phyloP scores from a whole-genome alignment of 441 rosid species.

The Biscutella auriculata region DNA sequence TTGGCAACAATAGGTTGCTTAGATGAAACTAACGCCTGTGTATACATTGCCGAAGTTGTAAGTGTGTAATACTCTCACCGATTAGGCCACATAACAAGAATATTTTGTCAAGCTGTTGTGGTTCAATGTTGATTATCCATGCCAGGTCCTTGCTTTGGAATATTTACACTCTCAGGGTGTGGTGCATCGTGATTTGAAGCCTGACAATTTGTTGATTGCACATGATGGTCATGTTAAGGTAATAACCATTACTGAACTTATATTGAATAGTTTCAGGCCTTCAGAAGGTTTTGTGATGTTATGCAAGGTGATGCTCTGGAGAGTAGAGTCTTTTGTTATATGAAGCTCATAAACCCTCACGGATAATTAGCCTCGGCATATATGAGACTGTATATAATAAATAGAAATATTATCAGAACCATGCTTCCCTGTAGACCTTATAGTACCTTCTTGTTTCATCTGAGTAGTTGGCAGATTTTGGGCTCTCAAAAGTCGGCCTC shows the following conservation, averaged over 20 bases:
- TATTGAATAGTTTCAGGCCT: not conserved
- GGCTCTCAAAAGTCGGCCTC: slow-evolving; percentile 88
- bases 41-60: slow-evolving; percentile 95
- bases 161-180: slow-evolving; percentile 78
- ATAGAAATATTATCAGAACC: not conserved
- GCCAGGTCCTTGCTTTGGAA: slow-evolving; percentile 89
- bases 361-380: not conserved
- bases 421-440: slow-evolving; percentile 22
- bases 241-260: not conserved
- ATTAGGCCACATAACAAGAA: no score
- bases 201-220: slow-evolving; percentile 94
- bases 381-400: not conserved
- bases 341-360: slow-evolving; percentile 1
- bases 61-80: no score
- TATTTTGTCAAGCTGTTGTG: no score
- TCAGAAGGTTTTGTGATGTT: slow-evolving; percentile 35
- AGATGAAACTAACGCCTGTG: slow-evolving; percentile 77
- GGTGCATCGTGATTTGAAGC: slow-evolving; percentile 99
- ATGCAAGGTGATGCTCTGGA: slow-evolving; percentile 13
- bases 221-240: slow-evolving; percentile 99
- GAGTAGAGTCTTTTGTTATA: not conserved
- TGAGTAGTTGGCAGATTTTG: slow-evolving; percentile 93
- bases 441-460: slow-evolving; percentile 23
- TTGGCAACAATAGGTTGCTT: slow-evolving; percentile 75
- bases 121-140: no score